These are phyloP conservation scores for Jatropha curcas DNA, from an alignment of 345 rosid genomes.

Conservation along the genomic window DNA sequence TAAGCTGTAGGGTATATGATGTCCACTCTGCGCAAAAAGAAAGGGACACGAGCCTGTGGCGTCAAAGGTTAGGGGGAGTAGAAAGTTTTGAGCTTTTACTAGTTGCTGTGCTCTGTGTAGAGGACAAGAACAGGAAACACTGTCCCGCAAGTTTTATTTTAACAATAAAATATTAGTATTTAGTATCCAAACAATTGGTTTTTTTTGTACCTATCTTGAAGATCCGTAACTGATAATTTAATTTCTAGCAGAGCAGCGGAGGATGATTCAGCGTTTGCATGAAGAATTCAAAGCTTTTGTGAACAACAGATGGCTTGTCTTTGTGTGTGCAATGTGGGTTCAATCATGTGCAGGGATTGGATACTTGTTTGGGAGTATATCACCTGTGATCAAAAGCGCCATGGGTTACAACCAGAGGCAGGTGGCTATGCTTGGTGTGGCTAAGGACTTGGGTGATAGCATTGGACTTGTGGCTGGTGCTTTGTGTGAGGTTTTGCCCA, in stretches of 20 bases:
- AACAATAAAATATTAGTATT: too few relatives aligned
- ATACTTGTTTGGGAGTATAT: conserved; percentile 80
- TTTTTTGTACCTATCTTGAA: too few relatives aligned
- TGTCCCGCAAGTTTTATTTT: too few relatives aligned
- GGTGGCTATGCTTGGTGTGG: conserved; percentile 73
- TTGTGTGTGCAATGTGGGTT: conserved; percentile 84
- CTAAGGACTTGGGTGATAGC: conserved; percentile 78
- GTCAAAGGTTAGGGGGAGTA: too few relatives aligned
- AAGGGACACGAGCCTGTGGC: too few relatives aligned
- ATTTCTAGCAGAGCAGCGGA: not conserved
- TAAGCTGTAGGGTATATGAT: too few relatives aligned
- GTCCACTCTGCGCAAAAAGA: too few relatives aligned
- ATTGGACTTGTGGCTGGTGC: conserved; percentile 66
- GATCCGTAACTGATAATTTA: too few relatives aligned
- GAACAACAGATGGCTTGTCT: conserved; percentile 73
- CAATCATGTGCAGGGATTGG: conserved; percentile 79
- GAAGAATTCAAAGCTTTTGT: conserved; percentile 38
- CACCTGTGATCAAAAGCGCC: conserved; percentile 65
- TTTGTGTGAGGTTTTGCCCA: conserved; percentile 57
- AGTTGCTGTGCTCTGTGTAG: too few relatives aligned
- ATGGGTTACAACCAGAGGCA: conserved; percentile 76
- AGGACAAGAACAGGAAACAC: too few relatives aligned
- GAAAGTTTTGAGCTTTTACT: too few relatives aligned
- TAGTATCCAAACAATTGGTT: too few relatives aligned
- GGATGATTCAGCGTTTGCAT: conserved; percentile 20